These are phyloP conservation scores for Quercus phellos DNA, from an alignment of 331 rosid species.

Conservation along the genomic window DNA sequence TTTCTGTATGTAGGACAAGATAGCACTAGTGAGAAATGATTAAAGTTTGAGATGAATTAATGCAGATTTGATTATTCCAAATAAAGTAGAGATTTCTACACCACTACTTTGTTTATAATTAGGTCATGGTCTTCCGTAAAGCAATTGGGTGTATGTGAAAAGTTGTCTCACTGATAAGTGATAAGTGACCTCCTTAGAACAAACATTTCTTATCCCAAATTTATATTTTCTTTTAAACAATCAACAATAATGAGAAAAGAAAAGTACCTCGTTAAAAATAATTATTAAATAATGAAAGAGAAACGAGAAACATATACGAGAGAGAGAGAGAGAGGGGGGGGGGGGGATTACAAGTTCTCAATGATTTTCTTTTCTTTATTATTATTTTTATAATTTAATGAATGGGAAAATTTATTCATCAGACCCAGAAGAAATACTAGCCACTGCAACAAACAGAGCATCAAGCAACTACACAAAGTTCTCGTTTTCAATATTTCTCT, in stretches of 20 bases:
- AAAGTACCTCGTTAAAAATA: neutral
- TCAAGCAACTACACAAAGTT: too few relatives aligned
- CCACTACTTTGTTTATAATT: neutral
- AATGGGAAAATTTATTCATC: too few relatives aligned
- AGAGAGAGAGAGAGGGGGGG: too few relatives aligned
- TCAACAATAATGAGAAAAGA: neutral
- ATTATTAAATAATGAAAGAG: neutral
- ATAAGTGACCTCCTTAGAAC: neutral
- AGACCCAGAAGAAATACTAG: too few relatives aligned
- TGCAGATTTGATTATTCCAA: neutral
- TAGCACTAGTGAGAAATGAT: neutral
- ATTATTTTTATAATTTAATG: too few relatives aligned
- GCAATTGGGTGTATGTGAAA: neutral
- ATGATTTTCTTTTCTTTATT: too few relatives aligned
- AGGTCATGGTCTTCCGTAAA: neutral
- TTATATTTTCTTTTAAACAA: neutral
- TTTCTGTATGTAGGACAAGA: neutral
- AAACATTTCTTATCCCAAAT: neutral
- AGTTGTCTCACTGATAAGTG: neutral
- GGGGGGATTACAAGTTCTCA: too few relatives aligned
- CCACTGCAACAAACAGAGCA: too few relatives aligned
- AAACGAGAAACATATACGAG: neutral
- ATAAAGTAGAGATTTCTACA: neutral
- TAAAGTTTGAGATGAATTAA: conserved; percentile 1
- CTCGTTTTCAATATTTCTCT: too few relatives aligned